Evolutionary conservation across 306 rosid species (phyloP), one percentile per base, ranked within the genome.

Genomic region (Rosa multiflora): DNA sequence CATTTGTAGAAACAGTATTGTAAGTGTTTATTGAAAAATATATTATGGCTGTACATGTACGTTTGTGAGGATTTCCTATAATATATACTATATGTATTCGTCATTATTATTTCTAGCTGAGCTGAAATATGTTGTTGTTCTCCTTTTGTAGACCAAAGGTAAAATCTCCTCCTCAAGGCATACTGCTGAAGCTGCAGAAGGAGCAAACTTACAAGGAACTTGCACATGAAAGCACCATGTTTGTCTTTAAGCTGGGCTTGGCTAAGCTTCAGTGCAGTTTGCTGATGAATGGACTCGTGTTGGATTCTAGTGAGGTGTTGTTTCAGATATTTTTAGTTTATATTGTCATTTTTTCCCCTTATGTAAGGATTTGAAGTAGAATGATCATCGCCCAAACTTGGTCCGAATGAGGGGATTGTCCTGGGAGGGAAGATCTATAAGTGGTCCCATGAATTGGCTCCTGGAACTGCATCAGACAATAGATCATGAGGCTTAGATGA

Each of bases 1-100:
- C 98, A 76, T 95, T 93, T 87, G 96, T 93, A 23, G 99, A 95
- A 84, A 88, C 94, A 63, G 85, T 93, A 80, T 83, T 95, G 99
- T 95, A 88, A 82, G 99, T 76, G 47, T 87, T 83, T 49, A 20
- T 72, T 70, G 48, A 42, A 39, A 32, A 61, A 18, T 48, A 47
- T 77, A 3, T 61, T 40, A 51, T 35, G 21, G n/a, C 26, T 44
- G 35, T 53, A 37, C 72, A 17, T 46, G 67, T 70, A 44, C 79
- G 74, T 43, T 61, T 37, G 66, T 73, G 72, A 67, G 48, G n/a
- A 80, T 14, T 78, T 71, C 67, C 52, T 72, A 26, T 71, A 46
- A 37, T 70, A 58, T 35, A 39, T 76, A 35, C 39, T 63, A 58
- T 48, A 21, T 46, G 29, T 81, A 44, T 47, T 77, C 32, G 20